Evolutionary conservation across 148 eudicot genomes (phyloP).

Genomic region (Amaranthus hypochondriacus): DNA sequence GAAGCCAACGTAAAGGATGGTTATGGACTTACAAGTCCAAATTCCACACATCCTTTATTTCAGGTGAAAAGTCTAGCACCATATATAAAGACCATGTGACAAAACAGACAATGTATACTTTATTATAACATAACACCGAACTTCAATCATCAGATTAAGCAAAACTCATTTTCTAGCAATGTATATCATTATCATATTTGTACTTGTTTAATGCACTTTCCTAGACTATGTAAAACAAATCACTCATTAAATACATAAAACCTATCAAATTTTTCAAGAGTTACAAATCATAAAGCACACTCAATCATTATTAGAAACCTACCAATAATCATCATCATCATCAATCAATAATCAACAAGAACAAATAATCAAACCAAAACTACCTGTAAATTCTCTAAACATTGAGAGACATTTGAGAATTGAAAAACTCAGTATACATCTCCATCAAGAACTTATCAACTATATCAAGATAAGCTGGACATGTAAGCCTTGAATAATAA

Average conservation of each 20-base stretch:
- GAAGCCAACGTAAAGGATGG: too few species aligned
- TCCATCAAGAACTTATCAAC: constrained; percentile 57
- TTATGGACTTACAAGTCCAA: too few species aligned
- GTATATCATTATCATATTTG: neutral
- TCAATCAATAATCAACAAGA: constrained; percentile 6
- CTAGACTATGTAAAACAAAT: neutral
- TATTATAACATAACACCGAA: too few species aligned
- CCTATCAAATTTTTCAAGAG: neutral
- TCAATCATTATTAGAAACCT: constrained; percentile 10
- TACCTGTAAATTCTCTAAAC: neutral
- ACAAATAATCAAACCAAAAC: neutral
- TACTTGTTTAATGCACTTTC: neutral
- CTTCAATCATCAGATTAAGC: neutral
- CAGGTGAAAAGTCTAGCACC: too few species aligned
- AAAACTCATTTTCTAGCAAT: neutral
- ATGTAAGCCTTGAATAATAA: constrained; percentile 50
- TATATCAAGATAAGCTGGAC: constrained; percentile 54
- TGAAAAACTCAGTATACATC: constrained; percentile 39
- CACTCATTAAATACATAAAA: constrained; percentile 8
- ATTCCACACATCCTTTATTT: too few species aligned
- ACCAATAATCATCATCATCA: constrained; percentile 3
- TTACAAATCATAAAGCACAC: neutral
- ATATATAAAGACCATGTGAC: too few species aligned
- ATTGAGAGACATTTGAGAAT: constrained; percentile 16
- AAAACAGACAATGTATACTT: too few species aligned